Evolutionary conservation across 768 basidiomycete genomes (phyloP), one percentile per base, ranked within the genome.

Genomic region (Calocera cornea): DNA sequence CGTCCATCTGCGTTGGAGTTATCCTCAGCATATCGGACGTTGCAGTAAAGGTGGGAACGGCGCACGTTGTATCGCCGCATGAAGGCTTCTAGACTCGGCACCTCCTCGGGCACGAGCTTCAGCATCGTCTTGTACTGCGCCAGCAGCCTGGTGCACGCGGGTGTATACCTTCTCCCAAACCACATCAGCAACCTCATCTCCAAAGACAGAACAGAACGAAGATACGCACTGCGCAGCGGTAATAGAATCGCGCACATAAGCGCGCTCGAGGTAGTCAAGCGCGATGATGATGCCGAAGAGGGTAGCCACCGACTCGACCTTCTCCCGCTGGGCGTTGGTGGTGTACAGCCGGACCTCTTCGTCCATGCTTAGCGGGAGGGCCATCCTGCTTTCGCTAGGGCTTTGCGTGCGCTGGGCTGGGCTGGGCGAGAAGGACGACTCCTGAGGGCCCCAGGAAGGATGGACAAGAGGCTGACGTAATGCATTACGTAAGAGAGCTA

Each of bases 51-150:
- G 22, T 27, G 22, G 29, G 44, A n/a, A 33, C 8, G 40, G 72
- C 86, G 41, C 66, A 92, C 93, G 72, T 86, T 80, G 79, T 94
- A 97, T 65, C 88, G 84, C 65, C 81, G 80, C 93, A 97, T 95
- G 78, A 97, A 99, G 22, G 87, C 83, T 71, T 97, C 95, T 41
- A 97, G 83, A 33, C 84, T 87, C 0, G 85, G 85, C 10, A 95
- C 91, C 24, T 89, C 88, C 66, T 92, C 86, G n/a, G 87, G 87
- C 12, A 98, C 88, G n/a, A 97, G 83, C 78, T 93, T 97, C 69
- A 94, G 79, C 86, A 97, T 92, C 0, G 92, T 95, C 84, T 97
- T 97, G 81, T 97, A 98, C 77, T 97, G 94, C 7, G 92, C 91
- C 16, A 98, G 78, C n/a, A 99, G 79, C 41, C 90, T 84, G 16